phyloP scores from a whole-genome alignment of 306 rosid genomes.

The Sindora glabra region DNA sequence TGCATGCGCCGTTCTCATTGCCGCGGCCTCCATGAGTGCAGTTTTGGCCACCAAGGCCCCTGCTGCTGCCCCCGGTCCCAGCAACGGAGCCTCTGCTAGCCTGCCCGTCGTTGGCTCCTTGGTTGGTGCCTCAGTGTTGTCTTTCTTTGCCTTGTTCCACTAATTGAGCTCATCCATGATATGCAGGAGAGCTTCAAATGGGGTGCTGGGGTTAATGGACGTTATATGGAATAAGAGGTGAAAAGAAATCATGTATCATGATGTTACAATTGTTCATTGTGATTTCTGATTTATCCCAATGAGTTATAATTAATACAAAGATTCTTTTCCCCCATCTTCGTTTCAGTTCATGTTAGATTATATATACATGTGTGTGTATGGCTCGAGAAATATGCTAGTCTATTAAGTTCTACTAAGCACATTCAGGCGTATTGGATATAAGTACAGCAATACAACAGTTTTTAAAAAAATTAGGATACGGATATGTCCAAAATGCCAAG shows the following conservation, averaged over 20 bases:
- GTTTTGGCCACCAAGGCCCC: slow-evolving; percentile 21
- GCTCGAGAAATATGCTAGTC: too few relatives aligned
- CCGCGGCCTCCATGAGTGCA: slow-evolving; percentile 30
- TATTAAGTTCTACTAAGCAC: too few relatives aligned
- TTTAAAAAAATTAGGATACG: too few relatives aligned
- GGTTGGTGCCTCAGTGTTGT: slow-evolving; percentile 45
- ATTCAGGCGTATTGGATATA: too few relatives aligned
- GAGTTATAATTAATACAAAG: too few relatives aligned
- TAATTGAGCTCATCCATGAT: slow-evolving; percentile 19
- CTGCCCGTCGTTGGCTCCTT: slow-evolving; percentile 40
- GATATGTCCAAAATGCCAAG: too few relatives aligned
- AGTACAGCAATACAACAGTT: too few relatives aligned
- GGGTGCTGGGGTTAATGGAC: background rate
- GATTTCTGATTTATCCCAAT: too few relatives aligned
- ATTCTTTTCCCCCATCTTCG: too few relatives aligned
- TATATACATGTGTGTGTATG: too few relatives aligned
- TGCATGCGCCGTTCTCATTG: slow-evolving; percentile 26
- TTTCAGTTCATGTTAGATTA: too few relatives aligned
- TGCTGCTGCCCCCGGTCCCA: slow-evolving; percentile 34
- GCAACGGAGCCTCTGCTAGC: slow-evolving; percentile 28
- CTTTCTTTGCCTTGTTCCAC: slow-evolving; percentile 43
- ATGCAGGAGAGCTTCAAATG: background rate
- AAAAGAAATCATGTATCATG: background rate
- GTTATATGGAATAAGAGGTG: slow-evolving; percentile 1
- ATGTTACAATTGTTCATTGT: too few relatives aligned